Base-by-base conservation (phyloP, 2,329 filamentous ascomycete genomes). In the Passalora sequoiae region DNA sequence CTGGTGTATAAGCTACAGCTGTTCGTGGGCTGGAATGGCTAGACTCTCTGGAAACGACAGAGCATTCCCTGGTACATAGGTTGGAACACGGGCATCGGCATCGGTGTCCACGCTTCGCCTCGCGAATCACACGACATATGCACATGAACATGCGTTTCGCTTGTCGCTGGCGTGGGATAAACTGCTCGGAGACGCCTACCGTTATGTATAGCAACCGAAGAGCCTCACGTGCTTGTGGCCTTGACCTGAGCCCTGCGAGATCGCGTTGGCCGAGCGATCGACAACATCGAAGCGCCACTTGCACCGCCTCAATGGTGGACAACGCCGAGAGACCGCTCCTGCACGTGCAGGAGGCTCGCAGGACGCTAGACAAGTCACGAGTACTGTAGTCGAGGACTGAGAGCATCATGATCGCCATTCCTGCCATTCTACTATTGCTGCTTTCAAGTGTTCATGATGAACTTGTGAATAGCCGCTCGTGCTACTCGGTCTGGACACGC, bases 381-480 rank as follows among this genome's bases (percentile, higher is more conserved):
- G 28, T 27, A 10, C 22, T n/a, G 22, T 20, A 27, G 15, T 21
- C 30, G n/a, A n/a, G n/a, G n/a, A 24, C 21, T 29, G 20, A 20
- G 17, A 25, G 32, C 28, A 35, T 31, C 22, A 39, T 43, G 20
- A 43, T 17, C 24, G 42, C 38, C 33, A 44, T 44, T 20, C 40
- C 42, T 44, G 37, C 37, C n/a, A 40, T 38, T 36, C 31, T 15
- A 33, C 21, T 6, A n/a, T n/a, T n/a, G n/a, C n/a, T n/a, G n/a
- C n/a, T n/a, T 38, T 38, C 25, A 10, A 38, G 12, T n/a, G n/a
- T n/a, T n/a, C n/a, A 28, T 38, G 36, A 42, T 39, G 39, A 38
- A 32, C 32, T 30, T 40, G 32, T 30, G 35, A 40, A 36, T 48
- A 53, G 47, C 39, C 50, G 50, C 50, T 50, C 44, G 50, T 53